Base-by-base conservation (phyloP, 2,329 filamentous ascomycete genomes). In the Cladophialophora immunda region DNA sequence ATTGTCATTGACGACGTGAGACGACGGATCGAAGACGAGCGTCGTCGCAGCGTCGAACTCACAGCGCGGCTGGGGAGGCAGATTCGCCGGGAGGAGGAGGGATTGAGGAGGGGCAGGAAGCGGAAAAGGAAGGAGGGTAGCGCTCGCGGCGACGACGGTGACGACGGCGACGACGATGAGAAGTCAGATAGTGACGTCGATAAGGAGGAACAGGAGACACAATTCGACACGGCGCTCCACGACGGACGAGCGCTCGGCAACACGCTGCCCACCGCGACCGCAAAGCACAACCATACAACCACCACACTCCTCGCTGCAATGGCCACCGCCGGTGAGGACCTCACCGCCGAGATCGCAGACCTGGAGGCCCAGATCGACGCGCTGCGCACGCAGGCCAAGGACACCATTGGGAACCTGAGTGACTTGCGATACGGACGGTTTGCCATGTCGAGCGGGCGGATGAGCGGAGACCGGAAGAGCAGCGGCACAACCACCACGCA, bases 371-470 rank as follows among this genome's bases (percentile, higher is more conserved):
- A 94, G 71, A 87, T 90, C 61, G 82, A 83, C 0, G 76, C 77
- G 1, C 80, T 93, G 2, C 78, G 91, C 5, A 81, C 85, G 3
- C 85, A 87, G 11, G 85, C 95, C 59, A 84, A 85, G 70, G 84
- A 87, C 64, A 89, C 85, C 0, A 85, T 95, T 17, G 90, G 90
- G 34, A 87, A 86, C 56, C 81, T 97, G 76, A 96, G 92, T 77
- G 92, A 96, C 78, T 83, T 97, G 63, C 88, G 92, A 54, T 94
- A 95, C 74, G 93, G 93, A 41, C 89, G 89, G 63, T 85, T 95
- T 65, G 52, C 41, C 9, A 58, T 52, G 17, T 54, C 27, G 4
- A 25, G 32, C 9, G 56, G 11, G 3, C 54, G 64, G 17, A 36
- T 11, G 5, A 47, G 41, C 19, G 34, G 53, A n/a, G 54, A 54